Evolutionary conservation across 306 rosid genomes (phyloP).

Genomic region (Trifolium subterraneum): DNA sequence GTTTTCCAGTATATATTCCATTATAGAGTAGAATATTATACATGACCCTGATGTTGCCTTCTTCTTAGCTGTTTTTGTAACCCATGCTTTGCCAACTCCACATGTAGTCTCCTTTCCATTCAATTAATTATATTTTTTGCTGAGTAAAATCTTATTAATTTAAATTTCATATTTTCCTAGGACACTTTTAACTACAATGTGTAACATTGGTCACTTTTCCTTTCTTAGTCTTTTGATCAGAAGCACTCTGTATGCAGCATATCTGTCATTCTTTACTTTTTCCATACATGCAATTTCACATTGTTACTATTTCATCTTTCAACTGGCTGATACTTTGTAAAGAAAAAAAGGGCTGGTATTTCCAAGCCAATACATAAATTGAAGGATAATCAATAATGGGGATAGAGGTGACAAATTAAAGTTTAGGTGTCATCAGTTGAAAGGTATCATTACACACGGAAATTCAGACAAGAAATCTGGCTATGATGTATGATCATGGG

Average conservation of each 20-base stretch:
- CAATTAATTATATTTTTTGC: conserved; percentile 7
- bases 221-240: conserved; percentile 29
- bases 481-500: conserved; percentile 8
- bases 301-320: conserved; percentile 5
- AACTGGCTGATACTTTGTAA: conserved; percentile 28
- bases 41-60: conserved; percentile 20
- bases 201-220: neutral
- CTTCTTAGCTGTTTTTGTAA: conserved; percentile 4
- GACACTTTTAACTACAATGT: neutral
- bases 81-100: conserved; percentile 1
- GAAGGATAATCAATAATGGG: conserved; percentile 17
- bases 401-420: conserved; percentile 7
- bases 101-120: neutral
- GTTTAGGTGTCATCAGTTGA: neutral
- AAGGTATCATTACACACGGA: neutral
- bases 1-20: conserved; percentile 4
- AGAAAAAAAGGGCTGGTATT: conserved; percentile 3
- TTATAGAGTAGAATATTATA: conserved; percentile 1
- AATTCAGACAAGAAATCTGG: conserved; percentile 20
- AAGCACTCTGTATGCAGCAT: neutral
- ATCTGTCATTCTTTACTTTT: neutral
- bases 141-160: neutral
- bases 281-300: neutral
- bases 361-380: conserved; percentile 2
- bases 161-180: conserved; percentile 13